phyloP scores from a whole-genome alignment of 2,329 filamentous ascomycete genomes.

The Sporothrix variecibatus region DNA sequence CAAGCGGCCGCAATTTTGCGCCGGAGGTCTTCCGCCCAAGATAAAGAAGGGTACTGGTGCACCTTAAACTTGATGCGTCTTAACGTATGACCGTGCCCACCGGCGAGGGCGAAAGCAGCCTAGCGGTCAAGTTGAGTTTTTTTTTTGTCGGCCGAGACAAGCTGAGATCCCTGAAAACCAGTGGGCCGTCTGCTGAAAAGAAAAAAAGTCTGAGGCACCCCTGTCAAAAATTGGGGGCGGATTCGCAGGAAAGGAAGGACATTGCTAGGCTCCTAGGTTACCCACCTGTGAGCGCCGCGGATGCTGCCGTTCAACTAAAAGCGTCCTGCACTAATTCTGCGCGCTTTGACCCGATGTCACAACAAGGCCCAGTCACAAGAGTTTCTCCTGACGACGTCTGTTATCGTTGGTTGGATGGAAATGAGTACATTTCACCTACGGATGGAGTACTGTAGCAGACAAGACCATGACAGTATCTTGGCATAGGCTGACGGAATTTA shows the following conservation, averaged over 20 bases:
- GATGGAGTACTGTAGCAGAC: no score
- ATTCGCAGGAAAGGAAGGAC: background rate
- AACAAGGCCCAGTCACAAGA: background rate
- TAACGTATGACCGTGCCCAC: background rate
- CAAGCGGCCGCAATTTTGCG: background rate
- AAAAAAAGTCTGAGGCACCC: background rate
- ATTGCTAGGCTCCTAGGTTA: no score
- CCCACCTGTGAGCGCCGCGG: background rate
- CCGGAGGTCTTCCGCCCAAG: background rate
- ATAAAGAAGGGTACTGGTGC: background rate
- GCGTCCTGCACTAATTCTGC: background rate
- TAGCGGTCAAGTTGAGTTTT: background rate
- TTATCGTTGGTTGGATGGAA: background rate
- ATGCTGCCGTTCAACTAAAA: slow-evolving; percentile 10
- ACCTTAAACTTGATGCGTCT: background rate
- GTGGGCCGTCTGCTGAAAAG: background rate
- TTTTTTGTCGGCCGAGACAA: background rate
- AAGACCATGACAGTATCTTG: no score
- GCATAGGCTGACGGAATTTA: no score
- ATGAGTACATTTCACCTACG: background rate
- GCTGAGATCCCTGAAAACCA: background rate
- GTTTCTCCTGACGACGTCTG: background rate
- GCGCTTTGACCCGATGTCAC: background rate
- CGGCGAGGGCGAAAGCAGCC: background rate
- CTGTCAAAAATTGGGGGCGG: background rate